Base-by-base conservation (phyloP, 2,329 filamentous ascomycete species). In the Cadophora sp. region DNA sequence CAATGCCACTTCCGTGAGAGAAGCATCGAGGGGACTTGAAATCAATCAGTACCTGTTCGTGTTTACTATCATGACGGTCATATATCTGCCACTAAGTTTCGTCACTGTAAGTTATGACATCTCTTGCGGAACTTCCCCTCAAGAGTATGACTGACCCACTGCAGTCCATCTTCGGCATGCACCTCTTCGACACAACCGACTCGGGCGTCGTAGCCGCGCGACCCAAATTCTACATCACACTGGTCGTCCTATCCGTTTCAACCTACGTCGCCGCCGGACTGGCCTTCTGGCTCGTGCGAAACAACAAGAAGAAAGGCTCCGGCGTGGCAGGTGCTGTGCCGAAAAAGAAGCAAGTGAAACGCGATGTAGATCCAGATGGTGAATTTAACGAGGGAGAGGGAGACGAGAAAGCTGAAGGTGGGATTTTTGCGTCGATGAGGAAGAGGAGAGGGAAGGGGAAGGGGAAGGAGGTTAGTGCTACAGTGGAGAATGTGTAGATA, bases 1-100 rank as follows among this genome's bases (percentile, higher is more conserved):
- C 43, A 24, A 27, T 13, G 60, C 60, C 60, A 62, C 50, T 39
- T 61, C 59, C 24, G 43, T 61, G 7, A 50, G 47, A 27, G 30
- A 50, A 36, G 24, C 45, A 20, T 33, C 43, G n/a, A 24, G 43
- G 24, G 30, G 43, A 5, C 36, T 24, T 39, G 47, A 61, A 13
- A 36, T 47, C 27, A 41, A 24, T 11, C 60, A 62, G 6, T 50
- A 50, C 60, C 14, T 48, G 11, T 48, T 48, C 7, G 45, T 53
- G 9, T 41, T 48, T 27, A 50, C 45, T 4, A 36, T 22, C 20
- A 56, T 41, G 53, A 56, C 33, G 4, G 53, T 56, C 4, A 22
- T 56, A 6, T 41, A 56, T 13, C 11, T 56, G 53, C 53, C 53
- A 56, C 53, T 56, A 14, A 30, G 33, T 1, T 56, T 56, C n/a